Base-by-base conservation (phyloP, 2,329 filamentous ascomycete genomes). In the Bipolaris cookei region DNA sequence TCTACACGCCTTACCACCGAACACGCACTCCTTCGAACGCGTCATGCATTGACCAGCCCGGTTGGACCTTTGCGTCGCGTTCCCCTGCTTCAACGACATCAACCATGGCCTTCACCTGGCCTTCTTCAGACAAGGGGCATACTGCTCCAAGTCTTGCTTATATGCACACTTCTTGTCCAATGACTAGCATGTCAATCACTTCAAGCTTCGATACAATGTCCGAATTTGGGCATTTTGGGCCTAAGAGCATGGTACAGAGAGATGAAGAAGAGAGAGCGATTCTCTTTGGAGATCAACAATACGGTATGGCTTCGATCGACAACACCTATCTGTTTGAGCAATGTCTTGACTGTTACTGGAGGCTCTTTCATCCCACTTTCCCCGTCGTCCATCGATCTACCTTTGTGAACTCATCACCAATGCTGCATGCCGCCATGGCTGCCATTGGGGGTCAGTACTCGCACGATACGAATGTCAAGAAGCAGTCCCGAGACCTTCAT, bases 261-360 rank as follows among this genome's bases (percentile, higher is more conserved):
- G 76, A 78, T 56, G 67, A 73, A 50, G 71, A 76, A 57, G 75
- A 77, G 58, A 67, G 68, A 30, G 54, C 54, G 38, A 61, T 73
- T 34, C 66, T 77, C 60, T 77, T 76, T 56, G 67, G 71, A 53
- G 67, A 72, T 38, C 67, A 76, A 60, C 63, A 66, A 60, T 75
- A 75, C 66, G 74, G 73, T 75, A 76, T 74, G 74, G 69, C 67
- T 67, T 69, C 70, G 65, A 53, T 70, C 49, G 58, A 66, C 56
- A 59, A 71, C 63, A 67, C 63, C 56, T 69, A 71, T 58, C 67
- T 70, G 45, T 76, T 67, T 71, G 67, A 77, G 53, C 70, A 77
- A 59, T 79, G 77, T 72, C 71, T 81, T 61, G 71, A 77, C 56
- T 74, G 76, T 65, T 82, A 77, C 70, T 81, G 79, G 79, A 75